Percentiles rank a stretch among this genome's conserved stretches.
Evolutionary conservation across 2,329 filamentous ascomycete species (phyloP).

Genomic region (Fusarium neocosmosporiellum): DNA sequence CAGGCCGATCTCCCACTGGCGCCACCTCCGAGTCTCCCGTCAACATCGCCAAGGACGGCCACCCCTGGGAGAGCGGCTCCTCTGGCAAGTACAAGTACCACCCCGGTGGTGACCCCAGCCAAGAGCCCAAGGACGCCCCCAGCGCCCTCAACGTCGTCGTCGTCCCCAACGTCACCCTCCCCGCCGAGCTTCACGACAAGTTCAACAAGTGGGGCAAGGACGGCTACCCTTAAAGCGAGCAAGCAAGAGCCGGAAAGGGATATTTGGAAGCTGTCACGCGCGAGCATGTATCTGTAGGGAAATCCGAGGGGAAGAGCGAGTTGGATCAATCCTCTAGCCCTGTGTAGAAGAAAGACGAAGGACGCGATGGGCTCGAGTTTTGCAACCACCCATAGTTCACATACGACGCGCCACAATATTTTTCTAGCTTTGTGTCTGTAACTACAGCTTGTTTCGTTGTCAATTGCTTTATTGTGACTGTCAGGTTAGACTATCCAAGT

Average conservation of each 20-base stretch:
- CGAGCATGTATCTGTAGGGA: slow-evolving; percentile 22
- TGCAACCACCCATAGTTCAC: slow-evolving; percentile 41
- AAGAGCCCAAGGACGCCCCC: slow-evolving; percentile 86
- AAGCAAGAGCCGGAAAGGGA: background rate
- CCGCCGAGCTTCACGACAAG: slow-evolving; percentile 92
- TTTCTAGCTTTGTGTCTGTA: slow-evolving; percentile 40
- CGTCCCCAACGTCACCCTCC: slow-evolving; percentile 91
- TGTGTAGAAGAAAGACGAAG: slow-evolving; percentile 39
- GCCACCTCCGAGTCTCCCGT: slow-evolving; percentile 85
- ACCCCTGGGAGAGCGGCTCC: slow-evolving; percentile 87
- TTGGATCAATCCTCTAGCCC: slow-evolving; percentile 20
- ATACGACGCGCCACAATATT: slow-evolving; percentile 36
- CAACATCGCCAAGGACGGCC: slow-evolving; percentile 77
- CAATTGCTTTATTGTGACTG: background rate
- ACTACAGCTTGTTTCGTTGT: slow-evolving; percentile 24
- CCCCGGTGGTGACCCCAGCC: slow-evolving; percentile 83
- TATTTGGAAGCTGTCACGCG: slow-evolving; percentile 19
- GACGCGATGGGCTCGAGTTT: slow-evolving; percentile 36
- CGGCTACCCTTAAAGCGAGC: slow-evolving; percentile 71
- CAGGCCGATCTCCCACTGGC: slow-evolving; percentile 85
- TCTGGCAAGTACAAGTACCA: slow-evolving; percentile 80
- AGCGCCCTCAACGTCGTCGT: slow-evolving; percentile 96
- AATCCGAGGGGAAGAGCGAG: slow-evolving; percentile 17
- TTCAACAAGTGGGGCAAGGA: slow-evolving; percentile 99
- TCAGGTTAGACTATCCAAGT: background rate